These are phyloP conservation scores for Miamiensis avidus DNA, from an alignment of 169 alveolate genomes.

Conservation along the genomic window DNA sequence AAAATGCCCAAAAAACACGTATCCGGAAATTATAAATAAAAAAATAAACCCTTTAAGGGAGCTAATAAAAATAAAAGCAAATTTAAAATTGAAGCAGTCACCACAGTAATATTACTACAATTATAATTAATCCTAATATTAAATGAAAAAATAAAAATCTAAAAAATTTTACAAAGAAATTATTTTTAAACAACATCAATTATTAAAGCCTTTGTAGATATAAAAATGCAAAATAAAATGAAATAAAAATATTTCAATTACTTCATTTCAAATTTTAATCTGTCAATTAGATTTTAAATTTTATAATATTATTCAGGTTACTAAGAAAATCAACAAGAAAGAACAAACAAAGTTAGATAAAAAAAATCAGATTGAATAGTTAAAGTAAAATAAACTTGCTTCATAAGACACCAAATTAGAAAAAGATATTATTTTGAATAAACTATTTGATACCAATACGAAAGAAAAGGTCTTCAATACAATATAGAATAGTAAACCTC, in stretches of 20 bases:
- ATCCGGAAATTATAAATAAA: slow-evolving; percentile 26
- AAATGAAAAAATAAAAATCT: neutral
- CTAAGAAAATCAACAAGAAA: slow-evolving; percentile 15
- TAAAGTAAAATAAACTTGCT: slow-evolving; percentile 33
- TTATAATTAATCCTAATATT: neutral
- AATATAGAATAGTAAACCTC: slow-evolving; percentile 45
- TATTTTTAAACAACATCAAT: neutral
- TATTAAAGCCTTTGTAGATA: slow-evolving; percentile 1
- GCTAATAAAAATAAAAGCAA: slow-evolving; percentile 19
- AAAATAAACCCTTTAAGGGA: slow-evolving; percentile 47
- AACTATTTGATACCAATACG: slow-evolving; percentile 37
- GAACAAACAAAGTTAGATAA: slow-evolving; percentile 1
- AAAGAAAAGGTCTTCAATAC: slow-evolving; percentile 43
- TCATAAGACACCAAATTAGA: slow-evolving; percentile 31
- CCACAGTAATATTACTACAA: neutral
- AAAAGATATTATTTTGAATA: slow-evolving; percentile 27
- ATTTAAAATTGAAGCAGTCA: neutral
- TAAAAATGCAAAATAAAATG: too few species aligned
- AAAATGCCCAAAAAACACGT: slow-evolving; percentile 22
- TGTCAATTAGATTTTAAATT: too few species aligned
- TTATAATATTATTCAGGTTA: neutral
- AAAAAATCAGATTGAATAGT: neutral
- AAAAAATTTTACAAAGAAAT: too few species aligned
- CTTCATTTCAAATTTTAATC: too few species aligned
- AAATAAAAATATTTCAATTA: too few species aligned